phyloP scores from a whole-genome alignment of 306 rosid species.

The Quercus wislizeni region DNA sequence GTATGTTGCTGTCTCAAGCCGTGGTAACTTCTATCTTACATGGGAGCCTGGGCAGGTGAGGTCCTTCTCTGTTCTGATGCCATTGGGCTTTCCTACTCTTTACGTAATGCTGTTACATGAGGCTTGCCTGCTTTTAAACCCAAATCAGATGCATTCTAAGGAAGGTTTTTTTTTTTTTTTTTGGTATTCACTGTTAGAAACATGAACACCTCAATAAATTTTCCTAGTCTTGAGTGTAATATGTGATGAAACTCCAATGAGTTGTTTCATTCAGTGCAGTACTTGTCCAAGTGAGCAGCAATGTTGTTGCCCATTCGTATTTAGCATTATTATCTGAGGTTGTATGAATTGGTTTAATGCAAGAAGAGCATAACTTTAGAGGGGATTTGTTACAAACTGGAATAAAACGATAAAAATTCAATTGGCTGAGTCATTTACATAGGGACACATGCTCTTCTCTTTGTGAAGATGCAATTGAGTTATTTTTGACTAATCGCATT shows the following conservation, averaged over 20 bases:
- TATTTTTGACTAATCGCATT: not conserved
- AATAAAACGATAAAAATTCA: too few relatives aligned
- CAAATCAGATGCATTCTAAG: not conserved
- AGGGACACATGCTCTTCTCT: not conserved
- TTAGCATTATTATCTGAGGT: too few relatives aligned
- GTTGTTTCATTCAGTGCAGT: not conserved
- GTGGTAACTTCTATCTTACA: conserved; percentile 94
- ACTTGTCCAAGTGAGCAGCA: too few relatives aligned
- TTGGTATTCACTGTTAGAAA: not conserved
- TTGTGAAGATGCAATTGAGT: not conserved
- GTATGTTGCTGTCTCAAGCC: conserved; percentile 97
- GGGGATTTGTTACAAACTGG: too few relatives aligned
- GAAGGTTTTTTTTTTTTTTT: too few relatives aligned
- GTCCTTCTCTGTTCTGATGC: conserved; percentile 8
- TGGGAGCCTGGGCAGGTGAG: conserved; percentile 99
- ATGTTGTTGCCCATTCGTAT: too few relatives aligned
- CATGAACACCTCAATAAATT: not conserved
- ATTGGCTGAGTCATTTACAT: not conserved
- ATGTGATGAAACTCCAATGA: not conserved
- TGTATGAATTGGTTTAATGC: too few relatives aligned
- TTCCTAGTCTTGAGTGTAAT: not conserved
- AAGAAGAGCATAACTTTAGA: too few relatives aligned
- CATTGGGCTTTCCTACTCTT: conserved; percentile 9
- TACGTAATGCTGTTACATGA: not conserved
- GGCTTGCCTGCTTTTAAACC: not conserved